Evolutionary conservation across 2,329 filamentous ascomycete genomes (phyloP).

Genomic region (Myriosclerotinia scirpicola): DNA sequence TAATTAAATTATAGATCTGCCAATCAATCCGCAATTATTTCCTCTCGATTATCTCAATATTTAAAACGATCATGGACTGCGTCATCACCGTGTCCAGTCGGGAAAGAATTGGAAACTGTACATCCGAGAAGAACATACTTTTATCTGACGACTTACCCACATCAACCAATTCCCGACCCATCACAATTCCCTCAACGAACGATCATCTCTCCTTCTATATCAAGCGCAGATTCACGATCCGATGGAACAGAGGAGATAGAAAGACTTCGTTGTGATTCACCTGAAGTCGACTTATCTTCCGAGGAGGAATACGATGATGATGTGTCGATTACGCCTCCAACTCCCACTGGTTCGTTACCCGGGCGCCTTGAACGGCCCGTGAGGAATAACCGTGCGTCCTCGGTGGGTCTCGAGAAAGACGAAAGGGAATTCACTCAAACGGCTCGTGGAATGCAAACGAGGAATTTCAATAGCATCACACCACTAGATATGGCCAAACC

Average conservation of each 20-base stretch:
- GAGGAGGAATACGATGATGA: constrained; percentile 75
- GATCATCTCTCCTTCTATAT: constrained; percentile 82
- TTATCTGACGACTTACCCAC: constrained; percentile 85
- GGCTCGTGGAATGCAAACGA: constrained; percentile 72
- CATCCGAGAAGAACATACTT: constrained; percentile 96
- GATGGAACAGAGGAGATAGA: constrained; percentile 69
- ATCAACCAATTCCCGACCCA: constrained; percentile 74
- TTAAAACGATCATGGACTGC: constrained; percentile 84
- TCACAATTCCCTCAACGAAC: constrained; percentile 54
- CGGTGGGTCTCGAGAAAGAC: constrained; percentile 87
- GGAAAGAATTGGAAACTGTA: constrained; percentile 87
- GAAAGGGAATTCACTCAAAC: constrained; percentile 97
- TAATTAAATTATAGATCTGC: constrained; percentile 66
- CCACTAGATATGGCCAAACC: constrained; percentile 37
- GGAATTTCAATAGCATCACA: constrained; percentile 56
- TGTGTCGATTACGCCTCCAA: constrained; percentile 60
- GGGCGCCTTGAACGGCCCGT: constrained; percentile 46
- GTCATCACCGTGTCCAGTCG: constrained; percentile 77
- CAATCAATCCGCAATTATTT: constrained; percentile 93
- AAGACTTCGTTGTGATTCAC: constrained; percentile 52
- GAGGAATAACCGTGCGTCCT: constrained; percentile 70
- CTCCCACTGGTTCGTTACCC: constrained; percentile 65
- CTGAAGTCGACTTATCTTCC: constrained; percentile 87
- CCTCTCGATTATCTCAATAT: constrained; percentile 85
- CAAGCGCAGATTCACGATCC: constrained; percentile 64